Percentiles rank a stretch among this genome's conserved stretches.
Conservation (phyloP, 2,329 filamentous ascomycete species). For the Alternaria burnsii region DNA sequence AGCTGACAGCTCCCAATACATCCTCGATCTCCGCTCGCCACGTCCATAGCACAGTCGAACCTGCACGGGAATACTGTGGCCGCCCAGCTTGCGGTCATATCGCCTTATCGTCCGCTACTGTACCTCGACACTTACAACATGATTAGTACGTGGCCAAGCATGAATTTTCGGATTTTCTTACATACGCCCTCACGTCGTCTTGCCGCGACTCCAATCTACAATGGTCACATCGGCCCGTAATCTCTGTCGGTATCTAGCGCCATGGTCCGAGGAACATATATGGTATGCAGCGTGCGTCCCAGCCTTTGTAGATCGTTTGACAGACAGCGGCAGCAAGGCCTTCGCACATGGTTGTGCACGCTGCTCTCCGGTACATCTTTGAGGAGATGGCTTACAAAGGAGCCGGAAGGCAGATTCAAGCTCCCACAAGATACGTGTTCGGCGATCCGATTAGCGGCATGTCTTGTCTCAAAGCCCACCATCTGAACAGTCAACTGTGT, state of each 20-base stretch:
- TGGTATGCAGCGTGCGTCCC: not conserved
- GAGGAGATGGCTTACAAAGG: not conserved
- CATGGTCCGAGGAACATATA: not conserved
- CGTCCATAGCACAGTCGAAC: not conserved
- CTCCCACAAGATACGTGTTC: constrained; percentile 1
- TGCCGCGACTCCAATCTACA: not conserved
- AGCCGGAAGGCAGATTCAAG: constrained; percentile 3
- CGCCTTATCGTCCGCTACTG: not conserved
- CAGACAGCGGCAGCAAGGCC: not conserved
- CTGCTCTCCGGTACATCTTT: not conserved
- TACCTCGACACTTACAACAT: not conserved
- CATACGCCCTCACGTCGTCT: not conserved
- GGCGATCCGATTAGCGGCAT: not conserved
- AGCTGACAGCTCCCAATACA: not conserved
- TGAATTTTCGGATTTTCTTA: not conserved
- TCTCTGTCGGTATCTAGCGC: not conserved
- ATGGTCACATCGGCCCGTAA: not conserved
- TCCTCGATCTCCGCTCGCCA: not conserved
- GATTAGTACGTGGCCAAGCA: not conserved
- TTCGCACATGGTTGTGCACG: not conserved
- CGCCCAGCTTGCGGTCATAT: not conserved
- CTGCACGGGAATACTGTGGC: not conserved
- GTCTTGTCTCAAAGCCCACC: not conserved
- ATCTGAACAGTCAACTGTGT: not conserved
- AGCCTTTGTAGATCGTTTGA: not conserved